A percentile compares a stretch with the other conserved stretches of the same genome.
Evolutionary conservation across 1,284 basidiomycete genomes (phyloP).

Genomic region (Fomitopsis palustris): DNA sequence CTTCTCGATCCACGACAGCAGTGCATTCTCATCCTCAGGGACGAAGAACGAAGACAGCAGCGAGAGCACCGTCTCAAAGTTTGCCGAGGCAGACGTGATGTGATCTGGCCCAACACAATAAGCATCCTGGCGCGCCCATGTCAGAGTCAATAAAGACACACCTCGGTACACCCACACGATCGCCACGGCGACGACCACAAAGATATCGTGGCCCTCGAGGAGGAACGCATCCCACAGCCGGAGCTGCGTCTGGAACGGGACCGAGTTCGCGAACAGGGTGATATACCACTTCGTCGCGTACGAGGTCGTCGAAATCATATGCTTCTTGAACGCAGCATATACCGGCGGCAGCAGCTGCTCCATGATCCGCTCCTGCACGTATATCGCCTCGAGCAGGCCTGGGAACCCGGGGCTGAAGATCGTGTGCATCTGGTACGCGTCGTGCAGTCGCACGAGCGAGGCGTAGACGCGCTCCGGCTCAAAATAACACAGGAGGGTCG

Average conservation of each 20-base stretch:
- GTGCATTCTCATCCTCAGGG: constrained; percentile 79
- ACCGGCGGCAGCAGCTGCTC: constrained; percentile 86
- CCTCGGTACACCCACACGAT: constrained; percentile 89
- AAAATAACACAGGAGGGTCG: constrained; percentile 92
- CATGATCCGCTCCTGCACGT: constrained; percentile 87
- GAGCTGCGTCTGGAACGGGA: constrained; percentile 95
- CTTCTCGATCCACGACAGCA: constrained; percentile 79
- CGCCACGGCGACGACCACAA: constrained; percentile 81
- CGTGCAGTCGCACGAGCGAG: constrained; percentile 80
- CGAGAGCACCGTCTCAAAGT: constrained; percentile 88
- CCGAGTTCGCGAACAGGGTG: constrained; percentile 90
- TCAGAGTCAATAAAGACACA: constrained; percentile 27
- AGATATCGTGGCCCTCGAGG: constrained; percentile 87
- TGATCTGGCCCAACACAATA: constrained; percentile 48
- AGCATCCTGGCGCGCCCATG: not conserved
- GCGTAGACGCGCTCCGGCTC: constrained; percentile 87
- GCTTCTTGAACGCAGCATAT: constrained; percentile 79
- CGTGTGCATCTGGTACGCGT: constrained; percentile 84
- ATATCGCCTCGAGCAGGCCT: constrained; percentile 91
- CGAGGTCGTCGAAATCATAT: constrained; percentile 88
- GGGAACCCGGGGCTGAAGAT: constrained; percentile 96
- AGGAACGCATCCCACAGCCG: constrained; percentile 94
- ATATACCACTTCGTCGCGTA: constrained; percentile 99
- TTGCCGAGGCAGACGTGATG: constrained; percentile 72
- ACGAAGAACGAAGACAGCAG: constrained; percentile 90